Evolutionary conservation across 1,284 basidiomycete genomes (phyloP).

Genomic region (Marasmius oreades): DNA sequence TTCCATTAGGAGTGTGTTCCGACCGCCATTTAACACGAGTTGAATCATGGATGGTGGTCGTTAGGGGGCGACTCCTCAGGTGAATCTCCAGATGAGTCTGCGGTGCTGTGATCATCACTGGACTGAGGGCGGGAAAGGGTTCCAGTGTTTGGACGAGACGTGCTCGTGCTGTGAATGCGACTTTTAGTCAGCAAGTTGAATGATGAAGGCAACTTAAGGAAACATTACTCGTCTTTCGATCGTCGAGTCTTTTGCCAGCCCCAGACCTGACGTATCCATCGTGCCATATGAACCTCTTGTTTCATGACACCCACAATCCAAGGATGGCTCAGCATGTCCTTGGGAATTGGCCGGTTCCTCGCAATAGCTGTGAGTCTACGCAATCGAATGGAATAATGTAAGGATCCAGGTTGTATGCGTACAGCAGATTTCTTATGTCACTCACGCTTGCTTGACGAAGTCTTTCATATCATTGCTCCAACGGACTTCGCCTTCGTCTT

Average conservation of each 20-base stretch:
- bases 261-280: slow-evolving; percentile 90
- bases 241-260: slow-evolving; percentile 62
- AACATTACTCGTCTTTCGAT: slow-evolving; percentile 40
- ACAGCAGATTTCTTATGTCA: slow-evolving; percentile 13
- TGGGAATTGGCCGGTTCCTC: slow-evolving; percentile 76
- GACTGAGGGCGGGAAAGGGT: slow-evolving; percentile 22
- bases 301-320: slow-evolving; percentile 83
- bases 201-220: not conserved
- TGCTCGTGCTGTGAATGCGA: slow-evolving; percentile 18
- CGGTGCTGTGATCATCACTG: slow-evolving; percentile 16
- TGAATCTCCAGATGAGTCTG: slow-evolving; percentile 14
- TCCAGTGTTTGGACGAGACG: slow-evolving; percentile 27
- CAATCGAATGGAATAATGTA: slow-evolving; percentile 12
- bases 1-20: not conserved
- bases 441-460: slow-evolving; percentile 87
- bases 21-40: not conserved
- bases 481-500: slow-evolving; percentile 66
- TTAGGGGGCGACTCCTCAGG: slow-evolving; percentile 15
- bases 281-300: slow-evolving; percentile 83
- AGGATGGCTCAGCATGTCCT: slow-evolving; percentile 81
- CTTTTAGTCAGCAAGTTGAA: not conserved
- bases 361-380: slow-evolving; percentile 56
- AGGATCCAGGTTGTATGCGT: slow-evolving; percentile 7
- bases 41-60: slow-evolving; percentile 6
- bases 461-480: slow-evolving; percentile 92